These are phyloP conservation scores for Eucalyptus melliodora DNA, from an alignment of 345 rosid genomes.

Conservation along the genomic window DNA sequence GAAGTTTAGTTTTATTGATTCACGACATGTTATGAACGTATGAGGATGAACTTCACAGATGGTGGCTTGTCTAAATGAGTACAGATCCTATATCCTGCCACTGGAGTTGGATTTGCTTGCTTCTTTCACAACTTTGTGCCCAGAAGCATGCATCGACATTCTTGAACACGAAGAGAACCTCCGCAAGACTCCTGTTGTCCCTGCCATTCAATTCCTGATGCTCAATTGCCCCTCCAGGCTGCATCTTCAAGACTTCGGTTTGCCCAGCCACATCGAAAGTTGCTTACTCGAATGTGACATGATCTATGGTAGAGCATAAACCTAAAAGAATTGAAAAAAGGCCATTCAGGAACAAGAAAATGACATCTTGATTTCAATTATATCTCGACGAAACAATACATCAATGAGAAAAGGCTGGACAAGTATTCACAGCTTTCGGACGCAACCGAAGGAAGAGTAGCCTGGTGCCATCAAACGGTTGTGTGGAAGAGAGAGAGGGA, in stretches of 20 bases:
- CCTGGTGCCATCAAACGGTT: not conserved
- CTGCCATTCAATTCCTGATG: not conserved
- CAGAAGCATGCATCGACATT: not conserved
- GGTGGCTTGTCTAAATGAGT: not conserved
- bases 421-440: not conserved
- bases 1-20: not conserved
- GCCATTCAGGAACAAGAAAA: too few species aligned
- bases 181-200: not conserved
- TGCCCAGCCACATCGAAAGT: not conserved
- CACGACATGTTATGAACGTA: not conserved
- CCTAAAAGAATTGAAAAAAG: too few species aligned
- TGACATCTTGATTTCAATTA: too few species aligned
- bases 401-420: not conserved
- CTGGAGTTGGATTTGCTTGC: not conserved
- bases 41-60: not conserved
- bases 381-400: too few species aligned
- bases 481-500: not conserved
- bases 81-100: not conserved
- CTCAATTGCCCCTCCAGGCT: not conserved
- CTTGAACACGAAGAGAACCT: not conserved
- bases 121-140: too few species aligned
- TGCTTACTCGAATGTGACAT: not conserved
- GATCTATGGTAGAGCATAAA: not conserved
- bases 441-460: not conserved
- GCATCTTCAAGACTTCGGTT: not conserved